Percentiles rank a stretch among this genome's conserved stretches.
Evolutionary conservation across 2,329 filamentous ascomycete species (phyloP).

Genomic region (Hymenoscyphus occultus): DNA sequence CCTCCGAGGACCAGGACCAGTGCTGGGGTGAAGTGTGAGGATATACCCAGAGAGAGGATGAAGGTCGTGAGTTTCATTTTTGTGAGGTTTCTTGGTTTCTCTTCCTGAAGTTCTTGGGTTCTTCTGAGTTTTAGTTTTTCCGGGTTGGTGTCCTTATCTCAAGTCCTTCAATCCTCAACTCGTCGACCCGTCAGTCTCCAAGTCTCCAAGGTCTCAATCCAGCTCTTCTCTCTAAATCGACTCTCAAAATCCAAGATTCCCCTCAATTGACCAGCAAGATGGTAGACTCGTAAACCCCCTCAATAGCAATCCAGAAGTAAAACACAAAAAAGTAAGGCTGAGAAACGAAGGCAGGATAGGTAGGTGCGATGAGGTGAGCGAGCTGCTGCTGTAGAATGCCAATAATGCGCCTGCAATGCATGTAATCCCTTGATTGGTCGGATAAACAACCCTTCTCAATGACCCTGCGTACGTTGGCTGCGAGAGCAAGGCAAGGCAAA

Average conservation of each 20-base stretch:
- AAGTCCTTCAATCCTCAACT: not conserved
- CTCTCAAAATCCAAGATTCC: not conserved
- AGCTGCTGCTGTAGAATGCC: not conserved
- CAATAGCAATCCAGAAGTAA: not conserved
- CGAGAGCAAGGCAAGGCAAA: not conserved
- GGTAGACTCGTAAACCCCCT: not conserved
- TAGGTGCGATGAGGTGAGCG: not conserved
- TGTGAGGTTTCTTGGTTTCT: not conserved
- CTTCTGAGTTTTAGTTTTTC: not conserved
- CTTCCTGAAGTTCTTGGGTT: not conserved
- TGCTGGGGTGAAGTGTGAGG: no score
- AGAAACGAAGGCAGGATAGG: not conserved
- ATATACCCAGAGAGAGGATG: not conserved
- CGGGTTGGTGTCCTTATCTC: not conserved
- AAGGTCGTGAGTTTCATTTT: not conserved
- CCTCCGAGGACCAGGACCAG: no score
- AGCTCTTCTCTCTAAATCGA: not conserved
- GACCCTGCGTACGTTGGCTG: not conserved
- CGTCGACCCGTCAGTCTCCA: not conserved
- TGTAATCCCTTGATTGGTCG: constrained; percentile 5
- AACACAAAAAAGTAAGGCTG: not conserved
- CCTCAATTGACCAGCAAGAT: not conserved
- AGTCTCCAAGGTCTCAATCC: no score
- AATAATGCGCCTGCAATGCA: not conserved
- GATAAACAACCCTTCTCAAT: constrained; percentile 5